Percentiles rank a stretch among this genome's conserved stretches.
These are phyloP conservation scores for Crotalaria pallida DNA, from an alignment of 306 rosid genomes.

Conservation along the genomic window DNA sequence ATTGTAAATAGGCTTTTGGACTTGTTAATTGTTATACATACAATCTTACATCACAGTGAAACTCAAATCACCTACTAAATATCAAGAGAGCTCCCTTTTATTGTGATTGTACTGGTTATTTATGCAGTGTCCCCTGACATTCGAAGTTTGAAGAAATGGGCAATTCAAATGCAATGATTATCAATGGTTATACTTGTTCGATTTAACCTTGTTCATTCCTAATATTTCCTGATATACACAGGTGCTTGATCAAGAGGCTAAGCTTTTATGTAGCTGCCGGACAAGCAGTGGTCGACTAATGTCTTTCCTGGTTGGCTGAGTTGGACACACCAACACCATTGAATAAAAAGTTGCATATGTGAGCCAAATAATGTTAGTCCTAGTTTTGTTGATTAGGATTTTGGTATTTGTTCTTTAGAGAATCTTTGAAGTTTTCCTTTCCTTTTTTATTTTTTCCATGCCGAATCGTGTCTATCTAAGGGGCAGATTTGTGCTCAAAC, in stretches of 20 bases:
- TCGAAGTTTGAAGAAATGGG: neutral
- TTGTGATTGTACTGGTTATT: no score
- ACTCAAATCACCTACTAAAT: no score
- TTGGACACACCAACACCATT: no score
- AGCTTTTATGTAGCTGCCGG: conserved; percentile 79
- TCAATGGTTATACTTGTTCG: neutral
- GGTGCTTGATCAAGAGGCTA: neutral
- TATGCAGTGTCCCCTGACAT: neutral
- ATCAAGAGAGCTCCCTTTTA: no score
- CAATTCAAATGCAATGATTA: neutral
- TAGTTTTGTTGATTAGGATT: no score
- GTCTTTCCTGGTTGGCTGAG: no score
- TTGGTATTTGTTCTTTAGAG: no score
- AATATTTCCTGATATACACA: neutral
- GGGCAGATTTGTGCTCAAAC: neutral
- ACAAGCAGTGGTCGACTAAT: conserved; percentile 26
- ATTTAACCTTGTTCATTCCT: neutral
- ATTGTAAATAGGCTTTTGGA: no score
- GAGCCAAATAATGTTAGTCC: no score
- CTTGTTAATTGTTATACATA: no score
- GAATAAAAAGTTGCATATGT: no score
- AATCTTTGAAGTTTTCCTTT: neutral
- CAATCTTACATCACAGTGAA: no score
- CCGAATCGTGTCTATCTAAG: neutral
- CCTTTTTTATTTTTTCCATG: neutral